Evolutionary conservation across 305 asterid species (phyloP).

Genomic region (Nicotiana rustica): DNA sequence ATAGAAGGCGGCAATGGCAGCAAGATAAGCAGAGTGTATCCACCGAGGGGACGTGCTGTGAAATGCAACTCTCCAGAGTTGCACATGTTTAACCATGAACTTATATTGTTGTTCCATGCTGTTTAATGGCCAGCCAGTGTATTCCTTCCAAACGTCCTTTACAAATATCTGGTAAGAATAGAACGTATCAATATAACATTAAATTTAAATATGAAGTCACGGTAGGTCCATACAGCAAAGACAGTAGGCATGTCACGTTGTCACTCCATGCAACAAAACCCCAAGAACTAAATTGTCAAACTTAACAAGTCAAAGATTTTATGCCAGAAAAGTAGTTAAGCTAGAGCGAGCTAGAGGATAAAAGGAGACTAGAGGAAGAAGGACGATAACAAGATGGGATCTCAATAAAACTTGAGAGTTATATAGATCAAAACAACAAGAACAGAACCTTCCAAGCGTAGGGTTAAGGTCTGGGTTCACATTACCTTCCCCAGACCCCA

Average conservation of each 20-base stretch:
- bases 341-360: too few species aligned
- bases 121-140: conserved; percentile 95
- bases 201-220: not conserved
- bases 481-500: too few species aligned
- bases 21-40: conserved; percentile 89
- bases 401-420: too few species aligned
- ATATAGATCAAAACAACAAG: too few species aligned
- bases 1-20: conserved; percentile 94
- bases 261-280: not conserved
- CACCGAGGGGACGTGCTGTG: conserved; percentile 95
- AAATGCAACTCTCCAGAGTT: conserved; percentile 93
- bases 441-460: too few species aligned
- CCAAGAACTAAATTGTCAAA: not conserved
- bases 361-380: not conserved
- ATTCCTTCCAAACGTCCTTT: conserved; percentile 98
- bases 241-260: not conserved
- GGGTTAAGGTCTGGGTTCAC: too few species aligned
- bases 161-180: conserved; percentile 60
- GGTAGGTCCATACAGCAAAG: not conserved
- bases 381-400: not conserved
- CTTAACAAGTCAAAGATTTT: not conserved
- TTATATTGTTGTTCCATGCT: conserved; percentile 94
- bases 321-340: too few species aligned
- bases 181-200: not conserved
- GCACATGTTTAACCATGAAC: conserved; percentile 97